phyloP scores from a whole-genome alignment of 257 asterid genomes.

The Plantago elongata region DNA sequence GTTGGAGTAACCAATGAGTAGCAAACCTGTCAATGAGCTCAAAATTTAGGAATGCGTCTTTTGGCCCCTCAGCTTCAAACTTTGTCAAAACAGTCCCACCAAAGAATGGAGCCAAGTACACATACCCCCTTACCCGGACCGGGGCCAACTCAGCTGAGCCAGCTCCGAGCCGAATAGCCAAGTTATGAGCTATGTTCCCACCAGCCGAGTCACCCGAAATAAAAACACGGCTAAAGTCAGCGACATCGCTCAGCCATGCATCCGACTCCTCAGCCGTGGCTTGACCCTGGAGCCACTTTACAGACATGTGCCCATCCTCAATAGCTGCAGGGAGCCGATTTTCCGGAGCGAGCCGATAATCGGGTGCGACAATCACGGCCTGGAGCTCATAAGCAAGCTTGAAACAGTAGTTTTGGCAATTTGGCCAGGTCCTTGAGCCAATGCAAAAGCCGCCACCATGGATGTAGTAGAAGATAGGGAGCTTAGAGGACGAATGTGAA shows the following conservation, averaged over 20 bases:
- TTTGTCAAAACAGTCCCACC: conserved; percentile 59
- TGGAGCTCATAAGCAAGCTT: conserved; percentile 56
- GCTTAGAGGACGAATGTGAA: conserved; percentile 30
- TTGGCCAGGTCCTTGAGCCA: conserved; percentile 70
- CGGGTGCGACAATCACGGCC: conserved; percentile 59
- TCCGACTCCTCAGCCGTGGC: conserved; percentile 43
- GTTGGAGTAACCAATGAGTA: background rate
- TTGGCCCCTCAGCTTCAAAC: conserved; percentile 67
- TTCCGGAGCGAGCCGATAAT: conserved; percentile 71
- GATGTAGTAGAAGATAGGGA: conserved; percentile 62
- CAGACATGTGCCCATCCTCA: conserved; percentile 54
- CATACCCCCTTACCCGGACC: conserved; percentile 59
- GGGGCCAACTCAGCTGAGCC: conserved; percentile 47
- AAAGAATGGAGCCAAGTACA: conserved; percentile 63
- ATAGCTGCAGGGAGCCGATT: conserved; percentile 69
- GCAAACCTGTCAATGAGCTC: conserved; percentile 68
- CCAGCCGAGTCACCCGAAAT: conserved; percentile 81
- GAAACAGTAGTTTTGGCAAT: conserved; percentile 74
- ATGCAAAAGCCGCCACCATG: conserved; percentile 85
- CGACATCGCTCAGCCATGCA: conserved; percentile 48
- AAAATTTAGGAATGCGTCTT: conserved; percentile 55
- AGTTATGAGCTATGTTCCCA: conserved; percentile 62
- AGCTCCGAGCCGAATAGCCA: conserved; percentile 49
- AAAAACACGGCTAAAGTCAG: conserved; percentile 47
- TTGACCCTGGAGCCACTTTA: conserved; percentile 63